Evolutionary conservation across 108 stramenopile genomes (phyloP).

Genomic region (Cylindrotheca fusiformis): DNA sequence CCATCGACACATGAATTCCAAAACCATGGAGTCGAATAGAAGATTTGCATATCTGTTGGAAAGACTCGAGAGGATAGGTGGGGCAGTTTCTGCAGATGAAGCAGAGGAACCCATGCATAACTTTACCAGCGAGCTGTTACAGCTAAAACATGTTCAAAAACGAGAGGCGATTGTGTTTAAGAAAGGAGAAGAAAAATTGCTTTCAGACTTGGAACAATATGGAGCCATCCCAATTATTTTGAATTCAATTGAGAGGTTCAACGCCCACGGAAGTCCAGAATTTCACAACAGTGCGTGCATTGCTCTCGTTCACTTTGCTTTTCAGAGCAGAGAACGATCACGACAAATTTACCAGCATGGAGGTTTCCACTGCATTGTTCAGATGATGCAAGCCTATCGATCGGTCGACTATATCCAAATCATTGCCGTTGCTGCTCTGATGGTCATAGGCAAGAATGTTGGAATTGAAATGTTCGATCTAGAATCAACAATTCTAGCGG

Average conservation of each 20-base stretch:
- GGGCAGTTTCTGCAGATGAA: not conserved
- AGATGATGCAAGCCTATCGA: slow-evolving; percentile 17
- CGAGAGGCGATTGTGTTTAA: not conserved
- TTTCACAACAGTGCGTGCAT: slow-evolving; percentile 14
- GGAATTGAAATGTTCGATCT: not conserved
- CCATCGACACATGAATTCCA: too few species aligned
- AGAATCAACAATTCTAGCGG: slow-evolving; percentile 1
- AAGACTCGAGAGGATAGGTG: slow-evolving; percentile 4
- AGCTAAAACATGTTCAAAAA: not conserved
- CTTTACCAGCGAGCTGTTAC: slow-evolving; percentile 7
- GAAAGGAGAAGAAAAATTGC: slow-evolving; percentile 5
- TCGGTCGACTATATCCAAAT: slow-evolving; percentile 15
- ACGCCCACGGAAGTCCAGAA: not conserved
- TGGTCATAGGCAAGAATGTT: slow-evolving; percentile 3
- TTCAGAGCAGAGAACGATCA: slow-evolving; percentile 2
- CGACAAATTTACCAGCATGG: not conserved
- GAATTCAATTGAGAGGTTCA: slow-evolving; percentile 12
- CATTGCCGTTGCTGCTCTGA: slow-evolving; percentile 16
- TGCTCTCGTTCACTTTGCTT: slow-evolving; percentile 14
- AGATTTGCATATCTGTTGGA: not conserved
- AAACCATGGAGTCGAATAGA: not conserved
- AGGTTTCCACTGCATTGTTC: not conserved
- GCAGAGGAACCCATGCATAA: slow-evolving; percentile 9
- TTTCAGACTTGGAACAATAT: slow-evolving; percentile 2
- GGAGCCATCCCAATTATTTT: slow-evolving; percentile 10